Evolutionary conservation across 176 grass and related monocot genomes (phyloP).

Genomic region (Eragrostis nindensis): DNA sequence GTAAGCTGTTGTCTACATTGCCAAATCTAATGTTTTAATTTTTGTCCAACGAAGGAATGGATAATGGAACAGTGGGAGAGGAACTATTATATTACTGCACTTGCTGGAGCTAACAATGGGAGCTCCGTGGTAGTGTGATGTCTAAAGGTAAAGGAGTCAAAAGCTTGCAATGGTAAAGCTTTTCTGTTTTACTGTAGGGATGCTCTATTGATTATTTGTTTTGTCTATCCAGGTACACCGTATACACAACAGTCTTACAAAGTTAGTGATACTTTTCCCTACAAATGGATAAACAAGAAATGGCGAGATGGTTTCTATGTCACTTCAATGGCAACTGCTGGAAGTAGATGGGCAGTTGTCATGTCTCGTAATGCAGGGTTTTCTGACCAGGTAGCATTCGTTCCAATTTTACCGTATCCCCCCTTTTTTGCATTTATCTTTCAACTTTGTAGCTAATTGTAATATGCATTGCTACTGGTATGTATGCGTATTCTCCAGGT

Average conservation of each 20-base stretch:
- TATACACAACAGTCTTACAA: slow-evolving; percentile 98
- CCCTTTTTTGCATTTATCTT: slow-evolving; percentile 19
- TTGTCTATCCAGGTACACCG: slow-evolving; percentile 60
- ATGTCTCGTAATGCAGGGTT: slow-evolving; percentile 97
- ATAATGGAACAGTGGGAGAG: slow-evolving; percentile 99
- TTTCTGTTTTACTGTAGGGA: slow-evolving; percentile 20
- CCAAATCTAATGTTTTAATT: slow-evolving; percentile 32
- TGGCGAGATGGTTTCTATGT: slow-evolving; percentile 97
- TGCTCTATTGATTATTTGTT: slow-evolving; percentile 18
- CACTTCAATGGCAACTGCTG: slow-evolving; percentile 96
- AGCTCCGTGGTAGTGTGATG: slow-evolving; percentile 94
- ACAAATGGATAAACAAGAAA: slow-evolving; percentile 99
- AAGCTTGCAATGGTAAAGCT: slow-evolving; percentile 13
- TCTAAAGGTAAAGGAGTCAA: slow-evolving; percentile 84
- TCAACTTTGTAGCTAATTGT: slow-evolving; percentile 15
- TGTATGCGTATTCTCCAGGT: slow-evolving; percentile 57
- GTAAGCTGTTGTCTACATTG: slow-evolving; percentile 27
- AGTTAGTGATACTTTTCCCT: slow-evolving; percentile 94
- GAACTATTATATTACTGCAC: slow-evolving; percentile 91
- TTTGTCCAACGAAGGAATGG: slow-evolving; percentile 80
- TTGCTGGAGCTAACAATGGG: slow-evolving; percentile 94
- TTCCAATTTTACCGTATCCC: neutral
- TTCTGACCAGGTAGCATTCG: slow-evolving; percentile 74
- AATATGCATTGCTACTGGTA: neutral
- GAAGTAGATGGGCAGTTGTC: slow-evolving; percentile 92